Evolutionary conservation across 306 rosid species (phyloP), one percentile per base, ranked within the genome.

Genomic region (Ormosia semicastrata): DNA sequence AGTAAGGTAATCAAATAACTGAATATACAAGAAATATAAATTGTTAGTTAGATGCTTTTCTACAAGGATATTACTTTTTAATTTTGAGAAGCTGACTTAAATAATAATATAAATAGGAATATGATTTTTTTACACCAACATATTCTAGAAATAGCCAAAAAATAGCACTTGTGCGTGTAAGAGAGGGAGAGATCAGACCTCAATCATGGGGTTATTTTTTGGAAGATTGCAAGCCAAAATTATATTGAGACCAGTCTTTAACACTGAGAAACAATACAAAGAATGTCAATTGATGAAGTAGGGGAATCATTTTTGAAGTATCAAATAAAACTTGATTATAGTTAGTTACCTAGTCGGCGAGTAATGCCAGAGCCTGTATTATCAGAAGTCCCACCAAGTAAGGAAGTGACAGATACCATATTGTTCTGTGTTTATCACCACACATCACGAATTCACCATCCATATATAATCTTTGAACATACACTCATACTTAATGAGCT

Each of bases 291-390:
- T 29, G 17, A 67, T 2, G 17, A 46, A 81, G 47, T 2, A 66
- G 32, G 46, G 7, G 17, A 72, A 17, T 3, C 30, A 46, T 8
- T 37, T 40, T 39, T 66, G 3, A 39, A 30, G 11, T 2, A 59
- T 24, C 33, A 70, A 74, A 66, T 13, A 49, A 47, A 47, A 47
- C 54, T 64, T 37, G 41, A 79, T 24, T 36, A 37, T 2, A 47
- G 7, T 49, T 13, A 79, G 50, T 71, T 81, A 95, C 97, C 98
- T 85, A 93, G 75, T 71, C 97, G 85, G 50, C 89, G 90, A 77
- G 97, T 97, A 91, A 92, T 92, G 78, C 92, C 90, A 5, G 97
- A 78, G 60, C 97, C 97, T n/a, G 94, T 89, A 81, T 91, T 93
- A 89, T 95, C 97, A 81, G 92, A 93, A 66, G 86, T 76, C 65